A percentile compares a stretch with the other conserved stretches of the same genome.
These are phyloP conservation scores for Neofusicoccum laricinum DNA, from an alignment of 2,329 filamentous ascomycete species.

Conservation along the genomic window DNA sequence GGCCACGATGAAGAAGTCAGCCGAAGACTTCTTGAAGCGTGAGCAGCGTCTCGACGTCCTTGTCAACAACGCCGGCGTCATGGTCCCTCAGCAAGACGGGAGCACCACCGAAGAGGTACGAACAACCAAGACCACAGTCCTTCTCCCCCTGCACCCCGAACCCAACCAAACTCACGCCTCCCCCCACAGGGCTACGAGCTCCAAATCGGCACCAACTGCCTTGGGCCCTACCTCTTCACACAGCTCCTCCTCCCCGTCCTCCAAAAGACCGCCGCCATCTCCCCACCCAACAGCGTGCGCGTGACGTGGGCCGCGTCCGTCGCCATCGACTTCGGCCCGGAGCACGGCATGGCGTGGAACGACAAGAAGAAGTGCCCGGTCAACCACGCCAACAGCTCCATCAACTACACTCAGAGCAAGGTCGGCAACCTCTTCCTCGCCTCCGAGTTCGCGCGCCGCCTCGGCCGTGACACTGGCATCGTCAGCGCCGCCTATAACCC, in stretches of 20 bases:
- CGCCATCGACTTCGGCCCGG: constrained; percentile 18
- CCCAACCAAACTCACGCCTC: neutral
- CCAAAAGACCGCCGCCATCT: constrained; percentile 26
- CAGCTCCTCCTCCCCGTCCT: constrained; percentile 38
- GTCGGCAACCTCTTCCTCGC: constrained; percentile 29
- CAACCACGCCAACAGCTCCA: neutral
- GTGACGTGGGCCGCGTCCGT: constrained; percentile 34
- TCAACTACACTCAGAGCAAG: constrained; percentile 28
- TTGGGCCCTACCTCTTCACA: constrained; percentile 42
- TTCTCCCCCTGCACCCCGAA: neutral
- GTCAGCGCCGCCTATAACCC: constrained; percentile 36
- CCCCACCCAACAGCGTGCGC: constrained; percentile 28
- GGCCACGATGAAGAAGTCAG: constrained; percentile 38
- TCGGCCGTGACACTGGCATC: constrained; percentile 21
- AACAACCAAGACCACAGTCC: neutral
- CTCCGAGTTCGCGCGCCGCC: constrained; percentile 21
- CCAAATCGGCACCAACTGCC: constrained; percentile 40
- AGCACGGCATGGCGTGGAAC: constrained; percentile 16
- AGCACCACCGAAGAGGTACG: constrained; percentile 18
- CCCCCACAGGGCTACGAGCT: constrained; percentile 25
- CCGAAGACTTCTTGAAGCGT: constrained; percentile 33
- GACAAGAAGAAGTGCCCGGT: constrained; percentile 10
- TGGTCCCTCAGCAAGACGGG: constrained; percentile 25
- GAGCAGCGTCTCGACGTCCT: constrained; percentile 45
- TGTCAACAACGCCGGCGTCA: constrained; percentile 36